These are phyloP conservation scores for Pyronema omphalodes DNA, from an alignment of 495 filamentous ascomycete genomes.

Conservation along the genomic window DNA sequence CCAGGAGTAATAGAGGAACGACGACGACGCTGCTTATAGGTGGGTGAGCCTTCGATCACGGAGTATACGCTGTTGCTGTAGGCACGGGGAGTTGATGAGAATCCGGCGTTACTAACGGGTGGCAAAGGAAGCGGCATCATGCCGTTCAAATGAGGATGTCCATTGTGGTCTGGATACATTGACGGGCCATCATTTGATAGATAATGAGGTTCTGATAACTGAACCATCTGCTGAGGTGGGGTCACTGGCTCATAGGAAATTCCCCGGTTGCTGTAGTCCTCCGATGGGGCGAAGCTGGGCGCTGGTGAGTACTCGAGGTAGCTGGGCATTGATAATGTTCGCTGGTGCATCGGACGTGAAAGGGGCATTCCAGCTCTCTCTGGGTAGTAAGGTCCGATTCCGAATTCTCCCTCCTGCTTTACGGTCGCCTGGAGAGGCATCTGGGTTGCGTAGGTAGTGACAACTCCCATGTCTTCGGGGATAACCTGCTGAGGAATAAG, in stretches of 20 bases:
- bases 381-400: slow-evolving; percentile 18
- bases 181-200: slow-evolving; percentile 86
- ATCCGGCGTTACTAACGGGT: slow-evolving; percentile 63
- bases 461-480: slow-evolving; percentile 57
- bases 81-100: slow-evolving; percentile 43
- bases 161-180: slow-evolving; percentile 67
- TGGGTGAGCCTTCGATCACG: slow-evolving; percentile 91
- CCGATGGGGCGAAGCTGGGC: slow-evolving; percentile 91
- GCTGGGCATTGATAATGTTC: slow-evolving; percentile 90
- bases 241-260: slow-evolving; percentile 94
- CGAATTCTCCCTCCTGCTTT: slow-evolving; percentile 20
- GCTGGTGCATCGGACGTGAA: slow-evolving; percentile 44
- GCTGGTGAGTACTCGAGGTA: slow-evolving; percentile 97
- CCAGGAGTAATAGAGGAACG: slow-evolving; percentile 78
- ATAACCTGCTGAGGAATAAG: slow-evolving; percentile 56
- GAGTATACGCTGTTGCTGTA: slow-evolving; percentile 76
- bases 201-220: slow-evolving; percentile 74
- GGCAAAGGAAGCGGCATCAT: slow-evolving; percentile 76
- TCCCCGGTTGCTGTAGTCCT: slow-evolving; percentile 92
- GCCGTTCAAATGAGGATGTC: slow-evolving; percentile 26
- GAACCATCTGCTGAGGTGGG: slow-evolving; percentile 71
- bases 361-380: slow-evolving; percentile 22
- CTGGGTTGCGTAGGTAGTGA: slow-evolving; percentile 56
- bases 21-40: slow-evolving; percentile 90
- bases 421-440: slow-evolving; percentile 28